phyloP scores from a whole-genome alignment of 2,329 filamentous ascomycete genomes.

The Colletotrichum trifolii region DNA sequence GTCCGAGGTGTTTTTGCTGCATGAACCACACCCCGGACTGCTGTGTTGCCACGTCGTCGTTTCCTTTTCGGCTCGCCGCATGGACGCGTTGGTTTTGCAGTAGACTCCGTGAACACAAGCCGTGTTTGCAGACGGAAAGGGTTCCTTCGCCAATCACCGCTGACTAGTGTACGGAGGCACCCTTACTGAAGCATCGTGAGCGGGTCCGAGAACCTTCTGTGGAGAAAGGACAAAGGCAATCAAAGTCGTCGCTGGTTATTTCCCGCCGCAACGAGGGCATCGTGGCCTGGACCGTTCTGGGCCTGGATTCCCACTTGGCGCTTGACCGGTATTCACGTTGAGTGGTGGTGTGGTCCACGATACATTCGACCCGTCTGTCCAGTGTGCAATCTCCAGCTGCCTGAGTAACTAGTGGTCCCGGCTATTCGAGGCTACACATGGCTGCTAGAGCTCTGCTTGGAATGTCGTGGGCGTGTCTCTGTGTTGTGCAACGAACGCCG shows the following conservation, averaged over 20 bases:
- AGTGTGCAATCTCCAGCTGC: not conserved
- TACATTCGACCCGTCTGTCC: not conserved
- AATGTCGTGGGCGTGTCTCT: not conserved
- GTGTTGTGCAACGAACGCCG: not conserved
- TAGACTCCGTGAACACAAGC: not conserved
- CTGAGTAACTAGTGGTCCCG: not conserved
- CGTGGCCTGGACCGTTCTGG: conserved; percentile 18
- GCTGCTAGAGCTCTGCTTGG: not conserved
- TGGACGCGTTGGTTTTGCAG: not conserved
- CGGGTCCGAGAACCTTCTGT: conserved; percentile 24
- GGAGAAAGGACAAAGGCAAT: conserved; percentile 9
- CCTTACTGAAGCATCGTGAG: not conserved
- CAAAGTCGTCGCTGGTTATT: not conserved
- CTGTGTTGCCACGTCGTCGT: conserved; percentile 29
- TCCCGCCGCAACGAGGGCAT: conserved; percentile 12
- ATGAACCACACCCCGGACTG: not conserved
- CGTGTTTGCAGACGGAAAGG: not conserved
- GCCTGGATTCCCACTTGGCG: not conserved
- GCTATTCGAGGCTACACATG: conserved; percentile 16
- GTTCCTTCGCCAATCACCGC: not conserved
- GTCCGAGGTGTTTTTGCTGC: conserved; percentile 3
- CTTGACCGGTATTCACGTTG: not conserved
- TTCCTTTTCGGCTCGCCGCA: conserved; percentile 24
- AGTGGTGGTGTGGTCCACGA: conserved; percentile 10
- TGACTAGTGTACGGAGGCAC: not conserved